Percentiles rank a stretch among this genome's conserved stretches.
Conservation (phyloP, 192 early-diverging fungal genomes). For the Blastocladiella britannica region DNA sequence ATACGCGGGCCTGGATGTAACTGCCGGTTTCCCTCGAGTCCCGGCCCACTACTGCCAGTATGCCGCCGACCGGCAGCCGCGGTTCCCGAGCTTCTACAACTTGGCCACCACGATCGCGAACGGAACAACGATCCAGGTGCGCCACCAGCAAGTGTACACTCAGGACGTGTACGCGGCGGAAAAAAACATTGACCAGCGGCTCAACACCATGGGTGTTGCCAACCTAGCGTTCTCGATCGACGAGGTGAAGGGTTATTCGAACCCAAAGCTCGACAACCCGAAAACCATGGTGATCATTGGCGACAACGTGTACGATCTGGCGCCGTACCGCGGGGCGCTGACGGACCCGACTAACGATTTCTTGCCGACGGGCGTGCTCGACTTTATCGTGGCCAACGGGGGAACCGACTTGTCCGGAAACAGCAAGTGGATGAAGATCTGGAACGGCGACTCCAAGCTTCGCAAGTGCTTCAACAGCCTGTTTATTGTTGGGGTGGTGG, state of each 20-base stretch:
- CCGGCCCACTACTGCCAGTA: neutral
- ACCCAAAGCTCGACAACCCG: conserved; percentile 8
- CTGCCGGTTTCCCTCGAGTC: neutral
- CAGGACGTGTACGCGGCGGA: neutral
- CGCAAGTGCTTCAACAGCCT: conserved; percentile 50
- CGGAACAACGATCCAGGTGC: neutral
- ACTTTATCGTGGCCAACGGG: neutral
- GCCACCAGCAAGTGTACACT: neutral
- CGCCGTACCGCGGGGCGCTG: conserved; percentile 7
- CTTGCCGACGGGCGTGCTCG: neutral
- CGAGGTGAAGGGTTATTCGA: neutral
- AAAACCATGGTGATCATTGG: conserved; percentile 39
- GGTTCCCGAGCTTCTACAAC: neutral
- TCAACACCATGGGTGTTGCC: neutral
- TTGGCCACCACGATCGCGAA: neutral
- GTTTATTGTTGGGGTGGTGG: conserved; percentile 65
- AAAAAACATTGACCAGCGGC: neutral
- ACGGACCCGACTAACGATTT: neutral
- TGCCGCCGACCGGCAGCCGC: neutral
- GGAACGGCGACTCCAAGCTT: neutral
- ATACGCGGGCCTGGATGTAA: neutral
- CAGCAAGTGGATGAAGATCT: neutral
- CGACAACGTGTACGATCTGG: conserved; percentile 50
- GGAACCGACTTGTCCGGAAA: neutral
- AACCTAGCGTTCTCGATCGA: neutral